Conservation (phyloP, 495 filamentous ascomycete species). For the Neurospora sp. region DNA sequence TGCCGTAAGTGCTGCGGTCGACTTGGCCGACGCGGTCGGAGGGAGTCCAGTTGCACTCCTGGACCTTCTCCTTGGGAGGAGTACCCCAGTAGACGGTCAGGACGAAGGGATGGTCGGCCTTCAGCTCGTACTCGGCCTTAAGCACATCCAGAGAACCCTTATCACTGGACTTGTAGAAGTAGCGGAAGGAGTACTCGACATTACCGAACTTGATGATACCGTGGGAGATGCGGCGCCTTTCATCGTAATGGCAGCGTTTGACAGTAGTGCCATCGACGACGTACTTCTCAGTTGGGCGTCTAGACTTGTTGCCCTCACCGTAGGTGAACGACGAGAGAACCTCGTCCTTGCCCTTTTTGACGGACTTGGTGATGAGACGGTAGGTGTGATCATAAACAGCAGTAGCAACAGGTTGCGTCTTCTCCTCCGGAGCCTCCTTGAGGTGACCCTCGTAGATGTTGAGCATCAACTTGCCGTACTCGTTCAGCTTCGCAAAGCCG, state of each 20-base stretch:
- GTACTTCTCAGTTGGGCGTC: conserved; percentile 7
- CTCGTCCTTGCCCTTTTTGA: not conserved
- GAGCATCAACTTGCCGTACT: conserved; percentile 1
- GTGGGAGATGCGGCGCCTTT: conserved; percentile 6
- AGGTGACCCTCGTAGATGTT: conserved; percentile 8
- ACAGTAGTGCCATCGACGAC: not conserved
- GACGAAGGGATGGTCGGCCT: not conserved
- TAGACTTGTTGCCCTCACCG: not conserved
- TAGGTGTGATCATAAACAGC: conserved; percentile 13
- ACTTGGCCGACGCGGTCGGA: conserved; percentile 14
- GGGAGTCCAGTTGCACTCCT: conserved; percentile 13
- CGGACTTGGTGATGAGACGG: conserved; percentile 6
- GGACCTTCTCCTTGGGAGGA: conserved; percentile 2
- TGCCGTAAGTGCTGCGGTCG: conserved; percentile 1
- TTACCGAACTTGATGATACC: conserved; percentile 8
- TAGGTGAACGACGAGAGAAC: conserved; percentile 10
- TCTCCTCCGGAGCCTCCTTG: not conserved
- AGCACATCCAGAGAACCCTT: conserved; percentile 10
- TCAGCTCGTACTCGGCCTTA: conserved; percentile 12
- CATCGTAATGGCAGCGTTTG: conserved; percentile 13
- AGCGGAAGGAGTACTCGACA: conserved; percentile 10
- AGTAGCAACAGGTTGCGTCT: not conserved
- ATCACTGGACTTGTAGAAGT: conserved; percentile 13
- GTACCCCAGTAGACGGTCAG: conserved; percentile 18
- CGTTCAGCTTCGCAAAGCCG: conserved; percentile 8